phyloP scores from a whole-genome alignment of 305 asterid genomes.

The Fraxinus sp. region DNA sequence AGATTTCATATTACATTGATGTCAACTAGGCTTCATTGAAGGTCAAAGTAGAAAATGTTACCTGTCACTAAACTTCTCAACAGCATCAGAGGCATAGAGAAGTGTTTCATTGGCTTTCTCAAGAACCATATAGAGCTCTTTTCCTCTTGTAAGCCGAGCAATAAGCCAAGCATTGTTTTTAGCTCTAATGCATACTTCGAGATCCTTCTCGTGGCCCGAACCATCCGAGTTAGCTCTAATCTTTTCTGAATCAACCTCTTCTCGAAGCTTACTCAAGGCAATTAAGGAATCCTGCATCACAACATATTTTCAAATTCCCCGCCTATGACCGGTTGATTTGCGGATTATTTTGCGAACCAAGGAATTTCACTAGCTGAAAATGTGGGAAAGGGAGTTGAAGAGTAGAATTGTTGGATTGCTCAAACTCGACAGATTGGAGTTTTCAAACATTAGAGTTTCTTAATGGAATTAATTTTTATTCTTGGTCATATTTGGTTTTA shows the following conservation, averaged over 20 bases:
- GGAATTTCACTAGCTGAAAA: not conserved
- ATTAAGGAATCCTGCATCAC: constrained; percentile 71
- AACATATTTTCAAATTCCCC: constrained; percentile 9
- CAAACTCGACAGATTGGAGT: not conserved
- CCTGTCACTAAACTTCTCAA: constrained; percentile 92
- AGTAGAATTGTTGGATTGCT: not conserved
- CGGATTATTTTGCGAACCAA: not conserved
- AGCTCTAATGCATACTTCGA: constrained; percentile 76
- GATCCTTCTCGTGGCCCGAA: constrained; percentile 58
- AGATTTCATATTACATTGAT: not conserved
- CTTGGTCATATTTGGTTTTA: not conserved
- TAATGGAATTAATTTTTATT: not conserved
- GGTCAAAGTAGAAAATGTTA: constrained; percentile 28
- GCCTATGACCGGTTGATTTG: constrained; percentile 9
- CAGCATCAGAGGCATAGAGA: constrained; percentile 84
- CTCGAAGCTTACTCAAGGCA: constrained; percentile 75
- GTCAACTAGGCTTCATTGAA: constrained; percentile 3
- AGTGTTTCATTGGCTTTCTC: constrained; percentile 96
- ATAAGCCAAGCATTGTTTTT: constrained; percentile 95
- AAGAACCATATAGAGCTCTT: constrained; percentile 91
- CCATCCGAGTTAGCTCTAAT: constrained; percentile 52
- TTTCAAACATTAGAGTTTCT: not conserved
- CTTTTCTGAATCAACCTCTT: constrained; percentile 80
- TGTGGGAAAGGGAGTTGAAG: not conserved
- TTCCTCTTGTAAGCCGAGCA: constrained; percentile 72